Evolutionary conservation across 139 green algal species (phyloP).

Genomic region (Chlorella sorokiniana): DNA sequence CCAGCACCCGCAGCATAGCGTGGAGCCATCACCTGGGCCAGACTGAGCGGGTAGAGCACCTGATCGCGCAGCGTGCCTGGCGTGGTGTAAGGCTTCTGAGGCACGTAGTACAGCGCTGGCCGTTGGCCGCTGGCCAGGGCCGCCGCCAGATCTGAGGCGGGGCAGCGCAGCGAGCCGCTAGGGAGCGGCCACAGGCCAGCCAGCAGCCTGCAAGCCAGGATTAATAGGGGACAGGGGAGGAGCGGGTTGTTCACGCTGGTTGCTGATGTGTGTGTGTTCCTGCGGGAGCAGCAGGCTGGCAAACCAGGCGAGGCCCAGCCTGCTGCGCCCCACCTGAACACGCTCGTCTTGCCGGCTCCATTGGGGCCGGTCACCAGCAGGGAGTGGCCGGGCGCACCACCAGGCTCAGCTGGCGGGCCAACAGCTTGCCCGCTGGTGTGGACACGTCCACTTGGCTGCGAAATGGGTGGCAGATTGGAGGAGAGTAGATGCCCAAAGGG

Average conservation of each 20-base stretch:
- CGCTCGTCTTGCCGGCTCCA: constrained; percentile 59
- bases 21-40: constrained; percentile 4
- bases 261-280: no score
- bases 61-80: constrained; percentile 65
- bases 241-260: neutral
- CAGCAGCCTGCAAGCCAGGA: constrained; percentile 38
- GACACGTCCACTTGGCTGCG: constrained; percentile 51
- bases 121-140: constrained; percentile 12
- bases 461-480: constrained; percentile 31
- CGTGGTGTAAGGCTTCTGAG: constrained; percentile 74
- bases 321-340: constrained; percentile 43
- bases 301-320: no score
- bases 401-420: constrained; percentile 57
- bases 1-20: constrained; percentile 7
- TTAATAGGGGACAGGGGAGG: neutral
- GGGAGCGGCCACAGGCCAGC: constrained; percentile 66
- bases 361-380: constrained; percentile 70
- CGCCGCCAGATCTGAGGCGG: neutral
- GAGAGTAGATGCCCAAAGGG: no score
- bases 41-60: constrained; percentile 65
- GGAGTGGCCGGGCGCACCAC: constrained; percentile 43
- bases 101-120: constrained; percentile 64
- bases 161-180: constrained; percentile 42
- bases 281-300: neutral
- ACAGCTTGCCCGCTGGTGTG: constrained; percentile 53